These are phyloP conservation scores for Neurospora africana DNA, from an alignment of 495 filamentous ascomycete genomes.

Conservation along the genomic window DNA sequence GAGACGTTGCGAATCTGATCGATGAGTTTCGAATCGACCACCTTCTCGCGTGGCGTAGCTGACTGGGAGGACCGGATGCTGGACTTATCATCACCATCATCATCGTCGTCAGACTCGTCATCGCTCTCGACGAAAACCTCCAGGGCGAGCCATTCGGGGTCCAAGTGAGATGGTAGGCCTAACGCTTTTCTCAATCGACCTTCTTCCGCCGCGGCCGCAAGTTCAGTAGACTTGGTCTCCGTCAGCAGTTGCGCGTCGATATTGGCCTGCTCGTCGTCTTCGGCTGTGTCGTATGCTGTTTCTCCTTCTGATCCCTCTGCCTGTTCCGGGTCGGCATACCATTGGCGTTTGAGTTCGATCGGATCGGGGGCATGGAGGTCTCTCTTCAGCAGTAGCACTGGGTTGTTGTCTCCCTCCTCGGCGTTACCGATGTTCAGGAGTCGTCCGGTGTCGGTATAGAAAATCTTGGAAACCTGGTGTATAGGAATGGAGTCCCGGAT, in stretches of 20 bases:
- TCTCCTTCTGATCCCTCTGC: neutral
- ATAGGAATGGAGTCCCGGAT: constrained; percentile 79
- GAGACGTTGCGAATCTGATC: constrained; percentile 32
- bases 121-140: constrained; percentile 69
- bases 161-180: constrained; percentile 66
- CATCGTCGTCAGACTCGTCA: constrained; percentile 29
- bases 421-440: constrained; percentile 82
- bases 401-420: constrained; percentile 66
- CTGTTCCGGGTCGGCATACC: constrained; percentile 11
- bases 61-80: neutral
- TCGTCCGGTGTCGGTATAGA: constrained; percentile 92
- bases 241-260: constrained; percentile 58
- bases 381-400: constrained; percentile 78
- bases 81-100: constrained; percentile 18
- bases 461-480: constrained; percentile 88
- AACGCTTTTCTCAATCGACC: constrained; percentile 34
- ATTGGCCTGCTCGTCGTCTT: constrained; percentile 44
- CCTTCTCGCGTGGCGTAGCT: constrained; percentile 3
- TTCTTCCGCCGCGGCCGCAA: neutral
- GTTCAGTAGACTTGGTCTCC: constrained; percentile 22
- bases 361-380: constrained; percentile 67
- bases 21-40: constrained; percentile 29
- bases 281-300: neutral
- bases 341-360: constrained; percentile 24
- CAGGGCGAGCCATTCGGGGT: constrained; percentile 92